These are phyloP conservation scores for Acanthamoeba lenticulata DNA, from an alignment of 208 protist genomes.

Conservation along the genomic window DNA sequence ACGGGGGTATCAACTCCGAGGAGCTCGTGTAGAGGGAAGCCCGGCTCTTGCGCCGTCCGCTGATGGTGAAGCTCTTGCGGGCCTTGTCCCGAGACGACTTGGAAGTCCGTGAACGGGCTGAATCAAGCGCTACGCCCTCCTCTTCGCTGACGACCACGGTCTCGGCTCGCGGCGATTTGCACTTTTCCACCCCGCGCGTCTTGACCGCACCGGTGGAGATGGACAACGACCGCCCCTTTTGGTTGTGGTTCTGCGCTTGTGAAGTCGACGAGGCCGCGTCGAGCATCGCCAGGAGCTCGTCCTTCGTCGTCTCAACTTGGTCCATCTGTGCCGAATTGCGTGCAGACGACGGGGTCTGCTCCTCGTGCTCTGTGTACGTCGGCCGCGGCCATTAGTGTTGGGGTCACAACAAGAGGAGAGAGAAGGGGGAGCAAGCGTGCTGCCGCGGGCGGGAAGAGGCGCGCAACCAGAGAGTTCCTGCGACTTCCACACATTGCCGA, in stretches of 20 bases:
- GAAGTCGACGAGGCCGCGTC: not conserved
- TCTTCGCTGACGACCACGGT: not conserved
- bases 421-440: not conserved
- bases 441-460: not conserved
- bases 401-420: not conserved
- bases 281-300: not conserved
- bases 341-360: conserved; percentile 29
- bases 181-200: not conserved
- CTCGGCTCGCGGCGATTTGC: not conserved
- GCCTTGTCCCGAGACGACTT: not conserved
- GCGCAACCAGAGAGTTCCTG: not conserved
- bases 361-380: not conserved
- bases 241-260: too few relatives aligned
- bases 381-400: too few relatives aligned
- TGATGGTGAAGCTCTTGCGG: conserved; percentile 27
- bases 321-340: conserved; percentile 8
- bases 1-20: not conserved
- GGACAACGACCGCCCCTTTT: not conserved
- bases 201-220: not conserved
- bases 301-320: not conserved
- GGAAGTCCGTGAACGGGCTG: not conserved
- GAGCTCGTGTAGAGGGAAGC: not conserved
- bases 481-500: conserved; percentile 15
- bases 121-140: not conserved
- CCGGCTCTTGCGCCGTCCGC: not conserved